Conservation (phyloP, 192 early-diverging fungal species). For the Backusella sp. region DNA sequence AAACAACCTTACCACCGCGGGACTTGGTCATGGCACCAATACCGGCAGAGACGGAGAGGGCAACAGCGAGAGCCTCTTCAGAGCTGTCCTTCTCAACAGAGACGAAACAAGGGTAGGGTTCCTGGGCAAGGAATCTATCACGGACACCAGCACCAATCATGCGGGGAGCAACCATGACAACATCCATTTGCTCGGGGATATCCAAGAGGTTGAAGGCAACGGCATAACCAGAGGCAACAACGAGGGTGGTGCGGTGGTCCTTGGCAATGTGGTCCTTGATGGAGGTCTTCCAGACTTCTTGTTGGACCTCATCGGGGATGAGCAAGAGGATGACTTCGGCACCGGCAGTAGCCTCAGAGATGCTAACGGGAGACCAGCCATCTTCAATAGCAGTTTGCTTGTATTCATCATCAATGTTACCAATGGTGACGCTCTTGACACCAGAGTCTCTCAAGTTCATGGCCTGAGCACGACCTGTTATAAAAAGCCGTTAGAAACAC, state of each 20-base stretch:
- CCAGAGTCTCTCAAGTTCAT: conserved; percentile 22
- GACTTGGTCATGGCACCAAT: conserved; percentile 14
- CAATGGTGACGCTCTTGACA: conserved; percentile 14
- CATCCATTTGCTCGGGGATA: conserved; percentile 15
- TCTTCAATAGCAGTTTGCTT: conserved; percentile 16
- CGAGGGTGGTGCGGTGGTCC: conserved; percentile 12
- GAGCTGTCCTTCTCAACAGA: conserved; percentile 15
- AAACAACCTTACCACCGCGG: conserved; percentile 16
- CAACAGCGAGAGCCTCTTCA: neutral
- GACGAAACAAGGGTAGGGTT: conserved; percentile 22
- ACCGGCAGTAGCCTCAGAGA: conserved; percentile 4
- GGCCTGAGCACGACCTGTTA: conserved; percentile 14
- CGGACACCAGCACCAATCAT: conserved; percentile 27
- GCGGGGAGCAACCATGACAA: conserved; percentile 25
- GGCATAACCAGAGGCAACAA: conserved; percentile 21
- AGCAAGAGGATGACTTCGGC: conserved; percentile 18
- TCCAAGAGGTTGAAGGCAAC: conserved; percentile 23
- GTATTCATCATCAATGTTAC: conserved; percentile 23
- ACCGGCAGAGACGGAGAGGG: conserved; percentile 3
- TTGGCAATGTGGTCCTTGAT: conserved; percentile 10
- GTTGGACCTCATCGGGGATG: conserved; percentile 23
- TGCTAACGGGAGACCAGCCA: conserved; percentile 4
- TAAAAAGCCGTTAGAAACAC: neutral
- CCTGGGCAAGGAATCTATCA: conserved; percentile 20
- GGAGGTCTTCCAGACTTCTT: conserved; percentile 16